A percentile compares a stretch with the other conserved stretches of the same genome.
phyloP scores from a whole-genome alignment of 2,329 filamentous ascomycete genomes.

The Cordyceps javanica region DNA sequence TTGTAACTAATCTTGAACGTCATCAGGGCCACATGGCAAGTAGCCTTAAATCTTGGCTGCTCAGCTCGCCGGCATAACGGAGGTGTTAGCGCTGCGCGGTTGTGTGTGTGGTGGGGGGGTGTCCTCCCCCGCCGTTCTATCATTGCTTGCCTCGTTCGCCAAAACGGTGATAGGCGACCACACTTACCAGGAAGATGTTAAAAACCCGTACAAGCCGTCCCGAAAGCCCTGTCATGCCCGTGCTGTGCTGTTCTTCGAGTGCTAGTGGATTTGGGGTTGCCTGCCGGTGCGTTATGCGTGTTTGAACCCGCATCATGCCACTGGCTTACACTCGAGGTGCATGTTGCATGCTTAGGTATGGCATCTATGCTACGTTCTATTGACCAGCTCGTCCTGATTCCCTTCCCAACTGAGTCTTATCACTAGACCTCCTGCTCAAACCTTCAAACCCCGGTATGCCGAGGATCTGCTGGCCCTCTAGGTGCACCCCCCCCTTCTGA shows the following conservation, averaged over 20 bases:
- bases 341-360: too few species aligned
- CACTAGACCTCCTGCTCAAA: too few species aligned
- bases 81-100: background rate
- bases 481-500: background rate
- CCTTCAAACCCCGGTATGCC: too few species aligned
- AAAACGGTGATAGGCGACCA: background rate
- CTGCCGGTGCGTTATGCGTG: background rate
- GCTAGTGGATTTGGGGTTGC: background rate
- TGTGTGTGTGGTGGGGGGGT: background rate
- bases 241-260: background rate
- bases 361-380: too few species aligned
- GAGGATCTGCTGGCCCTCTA: too few species aligned
- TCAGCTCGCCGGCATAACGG: background rate
- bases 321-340: background rate
- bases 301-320: too few species aligned
- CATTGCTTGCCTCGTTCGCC: constrained; percentile 1
- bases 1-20: background rate
- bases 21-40: background rate
- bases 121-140: background rate
- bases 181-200: background rate
- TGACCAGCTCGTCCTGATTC: too few species aligned
- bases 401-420: too few species aligned
- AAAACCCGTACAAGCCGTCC: background rate
- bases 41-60: background rate
- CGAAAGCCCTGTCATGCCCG: background rate